Evolutionary conservation across 768 basidiomycete genomes (phyloP), one percentile per base, ranked within the genome.

Genomic region (Termitomyces eurrhizus): DNA sequence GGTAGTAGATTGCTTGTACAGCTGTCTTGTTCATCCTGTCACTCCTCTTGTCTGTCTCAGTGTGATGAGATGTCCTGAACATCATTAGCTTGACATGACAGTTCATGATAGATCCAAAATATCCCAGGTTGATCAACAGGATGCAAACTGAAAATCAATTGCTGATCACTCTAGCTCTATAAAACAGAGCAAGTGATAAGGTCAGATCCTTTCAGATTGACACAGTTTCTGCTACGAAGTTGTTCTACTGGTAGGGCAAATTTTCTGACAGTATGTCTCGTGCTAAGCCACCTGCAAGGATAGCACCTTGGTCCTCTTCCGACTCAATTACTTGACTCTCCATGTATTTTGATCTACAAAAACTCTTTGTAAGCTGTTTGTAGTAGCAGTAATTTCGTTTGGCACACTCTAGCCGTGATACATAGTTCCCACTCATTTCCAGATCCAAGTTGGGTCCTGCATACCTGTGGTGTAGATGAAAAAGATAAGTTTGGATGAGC

Each of bases 401-500:
- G 3, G 73, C 78, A 64, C 53, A 78, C 80, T 81, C 80, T 32
- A 83, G 69, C 45, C 78, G 70, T 16, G 80, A 82, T 50, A 80
- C 75, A 62, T 79, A 82, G 64, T 76, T 80, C 8, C 80, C 80
- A 61, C 80, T 78, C 66, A 75, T 68, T 56, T 81, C 78, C 33
- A 83, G 60, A 46, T 72, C 66, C 41, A 83, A 65, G 16, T 73
- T 64, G 9, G 81, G 79, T 6, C 81, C 81, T 37, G 70, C 68
- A 61, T 81, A 82, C 49, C 81, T 82, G 50, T 13, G 24, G n/a
- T 36, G n/a, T 4, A 7, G 9, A 35, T 56, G 48, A 12, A n/a
- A 29, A 48, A 58, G 18, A 37, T 58, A n/a, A 52, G 21, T 32
- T n/a, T 50, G 36, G 35, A 11, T 21, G 7, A 49, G 37, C 21